Evolutionary conservation across 129 eudicot genomes (phyloP), one percentile per base, ranked within the genome.

Genomic region (Solidago caesia): DNA sequence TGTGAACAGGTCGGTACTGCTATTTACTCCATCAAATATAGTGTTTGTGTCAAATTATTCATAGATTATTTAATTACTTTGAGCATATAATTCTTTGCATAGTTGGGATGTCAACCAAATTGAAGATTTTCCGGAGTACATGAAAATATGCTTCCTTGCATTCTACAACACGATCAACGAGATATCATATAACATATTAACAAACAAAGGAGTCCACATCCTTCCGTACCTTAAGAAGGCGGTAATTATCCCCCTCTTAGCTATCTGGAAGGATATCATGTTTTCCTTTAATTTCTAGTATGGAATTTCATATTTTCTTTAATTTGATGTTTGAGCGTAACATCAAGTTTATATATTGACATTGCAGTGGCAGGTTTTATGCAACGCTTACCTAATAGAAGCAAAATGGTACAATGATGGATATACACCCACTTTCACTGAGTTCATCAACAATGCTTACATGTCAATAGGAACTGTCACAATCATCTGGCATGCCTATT

Each of bases 81-180:
- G 3, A 1, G 39, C 3, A 33, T 33, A 33, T 3, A 33, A 33
- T 33, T 33, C 39, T 33, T 33, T 33, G 39, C 39, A 3, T 78
- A 82, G 89, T 39, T 84, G 89, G 92, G 92, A 87, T 51, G 29
- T 79, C 15, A 74, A 77, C 5, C 64, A 45, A 29, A 48, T 87
- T 51, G 83, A 79, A 42, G 56, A 62, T 26, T 80, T 87, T 44
- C 89, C 89, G 1, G 83, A 82, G 39, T 84, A 79, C 73, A 56
- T 87, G 83, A 60, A 70, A 70, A 82, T 84, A 25, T 79, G 89
- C 52, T 87, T 82, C 81, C 71, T 79, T 8, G 70, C 74, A 11
- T 52, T 82, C 68, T 84, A 76, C 79, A 84, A 87, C 77, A 11
- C 60, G 46, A 72, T 63, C 0, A 87, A 79, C 67, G 87, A 84